Evolutionary conservation across 1,139 yeast species (phyloP), one percentile per base, ranked within the genome.

Genomic region (Martiniozyma asiatica): DNA sequence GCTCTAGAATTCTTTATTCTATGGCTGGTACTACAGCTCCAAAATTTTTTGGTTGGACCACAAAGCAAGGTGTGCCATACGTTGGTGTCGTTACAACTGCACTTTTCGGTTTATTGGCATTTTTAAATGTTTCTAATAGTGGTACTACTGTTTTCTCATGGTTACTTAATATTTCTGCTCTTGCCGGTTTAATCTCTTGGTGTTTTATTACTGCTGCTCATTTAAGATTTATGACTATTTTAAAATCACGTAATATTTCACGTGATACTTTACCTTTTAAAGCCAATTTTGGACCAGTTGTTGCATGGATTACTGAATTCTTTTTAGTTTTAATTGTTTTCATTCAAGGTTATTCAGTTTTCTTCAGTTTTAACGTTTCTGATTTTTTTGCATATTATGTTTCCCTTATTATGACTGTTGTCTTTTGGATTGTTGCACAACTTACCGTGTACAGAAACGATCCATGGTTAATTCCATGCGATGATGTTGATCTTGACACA

Each of bases 151-250:
- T 85, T 8, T 87, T 85, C 59, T 58, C 66, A 43, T 87, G 94
- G 87, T 68, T 87, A 40, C 67, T 84, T 43, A 82, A 81, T 55
- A 74, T 87, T 42, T 68, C 84, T 21, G 80, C 84, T 15, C 77
- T 78, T 27, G 74, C 85, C 5, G 87, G 87, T 30, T 63, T 77
- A 44, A 72, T 77, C 41, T 67, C 81, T 7, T 78, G 89, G 89
- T 67, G 75, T 33, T 68, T 73, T 54, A 77, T 78, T 37, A 64
- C 76, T 6, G 53, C 66, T 31, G 63, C 80, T 25, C 87, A 77
- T 50, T 59, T 78, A 32, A 61, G 82, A 48, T 78, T 77, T 51
- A 74, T 75, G 74, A 53, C 58, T 28, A 72, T 80, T 26, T 57
- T 78, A 45, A 65, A 64, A 41, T 45, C 54, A 18, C 65, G 80